Percentiles rank a stretch among this genome's conserved stretches.
phyloP scores from a whole-genome alignment of 2,329 filamentous ascomycete genomes.

The Hypoxylon sp. region DNA sequence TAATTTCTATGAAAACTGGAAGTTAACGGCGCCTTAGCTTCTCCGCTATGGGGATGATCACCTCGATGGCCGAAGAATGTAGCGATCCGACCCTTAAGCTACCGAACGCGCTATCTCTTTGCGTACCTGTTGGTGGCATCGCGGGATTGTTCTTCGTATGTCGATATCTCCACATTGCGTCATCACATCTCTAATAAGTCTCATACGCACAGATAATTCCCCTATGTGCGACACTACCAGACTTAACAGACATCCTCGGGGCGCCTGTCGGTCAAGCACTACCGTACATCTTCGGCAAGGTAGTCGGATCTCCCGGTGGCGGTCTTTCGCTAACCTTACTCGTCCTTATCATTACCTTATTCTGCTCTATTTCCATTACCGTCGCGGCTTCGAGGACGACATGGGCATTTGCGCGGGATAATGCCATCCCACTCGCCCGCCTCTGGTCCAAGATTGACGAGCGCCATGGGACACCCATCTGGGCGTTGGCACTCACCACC shows the following conservation, averaged over 20 bases:
- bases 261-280: constrained; percentile 68
- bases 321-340: constrained; percentile 67
- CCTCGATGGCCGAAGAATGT: constrained; percentile 74
- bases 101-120: constrained; percentile 66
- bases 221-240: constrained; percentile 63
- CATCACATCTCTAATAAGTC: neutral
- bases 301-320: constrained; percentile 66
- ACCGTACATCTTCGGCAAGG: constrained; percentile 66
- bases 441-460: constrained; percentile 67
- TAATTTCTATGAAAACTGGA: neutral
- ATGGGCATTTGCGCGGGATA: constrained; percentile 74
- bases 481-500: constrained; percentile 69
- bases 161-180: neutral
- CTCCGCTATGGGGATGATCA: constrained; percentile 73
- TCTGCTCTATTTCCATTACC: constrained; percentile 75
- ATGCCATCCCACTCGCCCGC: constrained; percentile 66
- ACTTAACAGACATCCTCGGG: constrained; percentile 60
- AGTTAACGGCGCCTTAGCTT: constrained; percentile 56
- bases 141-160: constrained; percentile 67
- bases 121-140: constrained; percentile 67
- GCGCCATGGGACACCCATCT: constrained; percentile 68
- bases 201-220: constrained; percentile 60
- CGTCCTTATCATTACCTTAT: constrained; percentile 69
- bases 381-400: constrained; percentile 77
- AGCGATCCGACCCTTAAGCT: constrained; percentile 66